These are phyloP conservation scores for Ceratobasidium sp. DNA, from an alignment of 1,284 basidiomycete genomes.

Conservation along the genomic window DNA sequence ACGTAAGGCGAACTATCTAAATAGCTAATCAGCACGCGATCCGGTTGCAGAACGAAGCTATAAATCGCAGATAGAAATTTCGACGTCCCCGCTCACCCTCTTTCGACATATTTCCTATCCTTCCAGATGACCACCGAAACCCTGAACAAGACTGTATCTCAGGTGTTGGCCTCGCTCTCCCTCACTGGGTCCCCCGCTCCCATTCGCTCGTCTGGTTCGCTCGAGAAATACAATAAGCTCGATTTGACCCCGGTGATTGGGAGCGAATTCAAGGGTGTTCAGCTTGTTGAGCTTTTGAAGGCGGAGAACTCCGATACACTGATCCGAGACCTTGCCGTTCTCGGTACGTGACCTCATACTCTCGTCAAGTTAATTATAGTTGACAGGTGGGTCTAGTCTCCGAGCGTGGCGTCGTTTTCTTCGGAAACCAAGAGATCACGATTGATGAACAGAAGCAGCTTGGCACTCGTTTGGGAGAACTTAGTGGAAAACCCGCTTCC, in stretches of 20 bases:
- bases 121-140: slow-evolving; percentile 30
- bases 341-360: slow-evolving; percentile 51
- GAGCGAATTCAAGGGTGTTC: slow-evolving; percentile 53
- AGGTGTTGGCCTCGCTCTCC: slow-evolving; percentile 39
- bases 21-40: slow-evolving; percentile 36
- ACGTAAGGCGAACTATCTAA: neutral
- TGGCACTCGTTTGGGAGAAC: slow-evolving; percentile 65
- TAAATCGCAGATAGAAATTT: neutral
- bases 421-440: slow-evolving; percentile 68
- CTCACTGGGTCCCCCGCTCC: slow-evolving; percentile 37
- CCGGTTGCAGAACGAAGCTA: neutral
- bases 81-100: neutral
- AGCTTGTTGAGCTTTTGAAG: slow-evolving; percentile 56
- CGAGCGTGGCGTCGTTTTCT: slow-evolving; percentile 79
- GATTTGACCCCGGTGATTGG: slow-evolving; percentile 34
- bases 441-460: slow-evolving; percentile 64
- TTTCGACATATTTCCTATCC: neutral
- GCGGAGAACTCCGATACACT: slow-evolving; percentile 58
- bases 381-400: slow-evolving; percentile 60
- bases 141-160: slow-evolving; percentile 29
- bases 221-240: slow-evolving; percentile 25
- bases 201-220: slow-evolving; percentile 38
- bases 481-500: slow-evolving; percentile 69
- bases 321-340: slow-evolving; percentile 59
- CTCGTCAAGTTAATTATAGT: neutral